Percentiles rank a stretch among this genome's conserved stretches.
phyloP scores from a whole-genome alignment of 257 asterid genomes.

The Solanum chaucha region DNA sequence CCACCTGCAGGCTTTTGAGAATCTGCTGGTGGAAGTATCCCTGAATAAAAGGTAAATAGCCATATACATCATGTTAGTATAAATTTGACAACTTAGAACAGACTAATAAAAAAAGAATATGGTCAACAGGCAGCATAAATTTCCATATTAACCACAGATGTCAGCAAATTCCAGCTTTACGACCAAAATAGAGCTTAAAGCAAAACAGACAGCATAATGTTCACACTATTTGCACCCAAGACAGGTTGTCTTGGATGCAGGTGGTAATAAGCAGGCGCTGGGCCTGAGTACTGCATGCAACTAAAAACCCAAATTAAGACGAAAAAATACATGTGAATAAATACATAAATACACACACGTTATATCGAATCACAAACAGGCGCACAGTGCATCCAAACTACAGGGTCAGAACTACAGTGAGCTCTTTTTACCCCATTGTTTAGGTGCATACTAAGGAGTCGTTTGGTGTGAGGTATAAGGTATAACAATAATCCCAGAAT shows the following conservation, averaged over 20 bases:
- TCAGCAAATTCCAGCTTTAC: not conserved
- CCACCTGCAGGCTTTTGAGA: constrained; percentile 5
- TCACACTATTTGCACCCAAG: not conserved
- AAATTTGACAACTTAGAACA: not conserved
- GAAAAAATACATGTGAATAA: not conserved
- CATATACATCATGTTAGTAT: not conserved
- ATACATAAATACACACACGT: not conserved
- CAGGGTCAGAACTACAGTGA: not conserved
- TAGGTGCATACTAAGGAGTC: not conserved
- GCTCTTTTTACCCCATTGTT: not conserved
- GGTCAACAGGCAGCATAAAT: not conserved
- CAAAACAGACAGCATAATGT: not conserved
- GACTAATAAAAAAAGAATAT: not conserved
- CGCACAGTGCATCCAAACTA: not conserved
- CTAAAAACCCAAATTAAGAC: not conserved
- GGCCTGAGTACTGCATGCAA: not conserved
- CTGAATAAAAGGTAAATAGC: not conserved
- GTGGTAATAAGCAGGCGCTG: not conserved
- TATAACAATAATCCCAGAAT: not conserved
- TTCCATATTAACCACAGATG: not conserved
- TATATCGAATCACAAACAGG: not conserved
- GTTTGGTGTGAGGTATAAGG: not conserved
- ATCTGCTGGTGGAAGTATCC: not conserved
- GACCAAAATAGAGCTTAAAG: not conserved
- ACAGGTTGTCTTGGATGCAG: not conserved